These are phyloP conservation scores for Albatrellus ellisii DNA, from an alignment of 768 basidiomycete species.

Conservation along the genomic window DNA sequence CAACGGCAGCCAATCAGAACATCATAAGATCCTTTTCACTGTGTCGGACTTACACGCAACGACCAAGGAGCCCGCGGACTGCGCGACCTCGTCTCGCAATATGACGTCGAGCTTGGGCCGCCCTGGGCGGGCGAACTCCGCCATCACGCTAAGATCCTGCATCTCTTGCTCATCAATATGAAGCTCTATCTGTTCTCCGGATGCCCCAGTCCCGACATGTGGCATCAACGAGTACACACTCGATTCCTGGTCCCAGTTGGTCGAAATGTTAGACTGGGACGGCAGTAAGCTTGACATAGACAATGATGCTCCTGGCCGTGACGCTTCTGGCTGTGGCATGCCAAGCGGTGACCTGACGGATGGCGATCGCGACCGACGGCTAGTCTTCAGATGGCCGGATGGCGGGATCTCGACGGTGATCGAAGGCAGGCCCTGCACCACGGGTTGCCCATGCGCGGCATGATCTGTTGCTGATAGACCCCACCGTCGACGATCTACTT, in stretches of 20 bases:
- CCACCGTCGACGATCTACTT: no score
- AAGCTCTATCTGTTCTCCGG: slow-evolving; percentile 22
- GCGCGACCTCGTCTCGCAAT: slow-evolving; percentile 49
- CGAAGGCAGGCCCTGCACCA: neutral
- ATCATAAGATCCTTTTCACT: no score
- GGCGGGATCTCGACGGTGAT: neutral
- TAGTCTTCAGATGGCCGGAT: no score
- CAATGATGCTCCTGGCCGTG: neutral
- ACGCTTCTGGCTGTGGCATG: neutral
- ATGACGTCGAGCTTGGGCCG: slow-evolving; percentile 52
- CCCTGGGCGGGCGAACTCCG: slow-evolving; percentile 53
- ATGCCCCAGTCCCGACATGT: slow-evolving; percentile 8
- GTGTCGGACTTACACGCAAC: slow-evolving; percentile 38
- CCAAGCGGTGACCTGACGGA: no score
- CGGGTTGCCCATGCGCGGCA: no score
- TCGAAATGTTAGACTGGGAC: neutral
- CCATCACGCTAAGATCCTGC: slow-evolving; percentile 40
- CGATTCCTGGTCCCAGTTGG: neutral
- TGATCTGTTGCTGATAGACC: no score
- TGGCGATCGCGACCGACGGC: no score
- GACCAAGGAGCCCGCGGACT: slow-evolving; percentile 38
- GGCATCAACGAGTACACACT: slow-evolving; percentile 14
- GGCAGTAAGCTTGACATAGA: neutral
- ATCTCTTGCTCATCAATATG: slow-evolving; percentile 46
- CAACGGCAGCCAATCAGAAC: neutral